These are phyloP conservation scores for Lachnellula hyalina DNA, from an alignment of 2,329 filamentous ascomycete species.

Conservation along the genomic window DNA sequence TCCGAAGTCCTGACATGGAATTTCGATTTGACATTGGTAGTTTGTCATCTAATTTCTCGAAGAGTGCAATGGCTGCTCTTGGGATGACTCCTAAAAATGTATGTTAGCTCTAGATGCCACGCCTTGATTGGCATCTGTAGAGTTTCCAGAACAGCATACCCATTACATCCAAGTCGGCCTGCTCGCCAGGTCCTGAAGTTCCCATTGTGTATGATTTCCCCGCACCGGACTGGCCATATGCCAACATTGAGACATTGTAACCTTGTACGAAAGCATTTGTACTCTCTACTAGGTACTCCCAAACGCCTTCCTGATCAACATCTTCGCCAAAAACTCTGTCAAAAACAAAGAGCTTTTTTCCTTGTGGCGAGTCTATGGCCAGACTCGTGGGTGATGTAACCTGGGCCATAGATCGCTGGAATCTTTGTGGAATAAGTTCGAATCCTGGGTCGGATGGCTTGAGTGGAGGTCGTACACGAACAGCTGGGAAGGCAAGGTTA, in stretches of 20 bases:
- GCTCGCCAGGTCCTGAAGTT: conserved; percentile 78
- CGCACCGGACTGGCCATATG: conserved; percentile 94
- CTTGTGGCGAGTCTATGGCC: conserved; percentile 84
- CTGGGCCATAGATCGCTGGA: conserved; percentile 88
- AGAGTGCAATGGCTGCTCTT: conserved; percentile 77
- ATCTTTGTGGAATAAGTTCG: conserved; percentile 92
- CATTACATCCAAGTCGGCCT: conserved; percentile 65
- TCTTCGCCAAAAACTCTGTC: conserved; percentile 89
- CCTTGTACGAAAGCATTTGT: conserved; percentile 87
- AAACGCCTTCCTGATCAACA: conserved; percentile 79
- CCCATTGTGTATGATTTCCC: conserved; percentile 99
- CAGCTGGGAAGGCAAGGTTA: conserved; percentile 50
- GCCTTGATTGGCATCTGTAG: neutral
- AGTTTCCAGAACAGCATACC: conserved; percentile 51
- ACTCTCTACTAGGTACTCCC: conserved; percentile 90
- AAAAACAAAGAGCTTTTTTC: conserved; percentile 92
- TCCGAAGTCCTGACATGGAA: conserved; percentile 71
- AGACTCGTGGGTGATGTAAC: conserved; percentile 81
- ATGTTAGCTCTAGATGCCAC: neutral
- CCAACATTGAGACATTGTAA: conserved; percentile 96
- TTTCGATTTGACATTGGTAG: conserved; percentile 47
- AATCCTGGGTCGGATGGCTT: conserved; percentile 81
- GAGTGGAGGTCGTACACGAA: conserved; percentile 86
- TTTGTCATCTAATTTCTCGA: conserved; percentile 72
- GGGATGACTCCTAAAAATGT: conserved; percentile 75